Percentiles rank a stretch among this genome's conserved stretches.
These are phyloP conservation scores for Ophiostoma perfectum DNA, from an alignment of 2,329 filamentous ascomycete species.

Conservation along the genomic window DNA sequence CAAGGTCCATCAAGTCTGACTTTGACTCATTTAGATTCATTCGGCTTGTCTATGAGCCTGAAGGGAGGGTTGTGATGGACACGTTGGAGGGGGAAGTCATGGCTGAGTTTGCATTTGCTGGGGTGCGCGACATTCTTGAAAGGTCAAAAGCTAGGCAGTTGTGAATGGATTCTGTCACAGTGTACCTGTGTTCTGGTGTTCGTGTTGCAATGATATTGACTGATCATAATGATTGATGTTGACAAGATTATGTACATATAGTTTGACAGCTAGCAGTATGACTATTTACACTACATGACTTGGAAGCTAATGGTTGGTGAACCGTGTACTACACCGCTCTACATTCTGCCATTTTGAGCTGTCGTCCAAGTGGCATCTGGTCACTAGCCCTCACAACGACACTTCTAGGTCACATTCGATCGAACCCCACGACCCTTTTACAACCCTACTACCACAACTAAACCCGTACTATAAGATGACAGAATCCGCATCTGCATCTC, in stretches of 20 bases:
- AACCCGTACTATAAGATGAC: conserved; percentile 34
- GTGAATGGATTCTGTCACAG: no score
- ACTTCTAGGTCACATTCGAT: neutral
- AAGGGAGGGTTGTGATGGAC: no score
- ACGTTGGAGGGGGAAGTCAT: no score
- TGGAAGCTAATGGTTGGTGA: neutral
- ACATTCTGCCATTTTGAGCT: conserved; percentile 8
- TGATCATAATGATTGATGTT: neutral
- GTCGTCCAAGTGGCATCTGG: neutral
- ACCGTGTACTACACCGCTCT: neutral
- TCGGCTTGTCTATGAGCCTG: no score
- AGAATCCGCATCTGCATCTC: conserved; percentile 34
- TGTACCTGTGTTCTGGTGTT: neutral
- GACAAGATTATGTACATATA: neutral
- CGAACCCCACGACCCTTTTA: neutral
- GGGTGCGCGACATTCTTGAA: no score
- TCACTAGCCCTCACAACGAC: neutral
- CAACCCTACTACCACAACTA: neutral
- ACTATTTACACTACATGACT: neutral
- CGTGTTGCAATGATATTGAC: no score
- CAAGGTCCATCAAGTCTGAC: no score
- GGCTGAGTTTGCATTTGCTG: no score
- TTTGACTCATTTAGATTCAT: no score
- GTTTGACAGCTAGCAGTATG: neutral
- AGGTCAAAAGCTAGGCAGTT: no score